Base-by-base conservation (phyloP, 371 early-diverging fungal species). In the Circinella umbellata region DNA sequence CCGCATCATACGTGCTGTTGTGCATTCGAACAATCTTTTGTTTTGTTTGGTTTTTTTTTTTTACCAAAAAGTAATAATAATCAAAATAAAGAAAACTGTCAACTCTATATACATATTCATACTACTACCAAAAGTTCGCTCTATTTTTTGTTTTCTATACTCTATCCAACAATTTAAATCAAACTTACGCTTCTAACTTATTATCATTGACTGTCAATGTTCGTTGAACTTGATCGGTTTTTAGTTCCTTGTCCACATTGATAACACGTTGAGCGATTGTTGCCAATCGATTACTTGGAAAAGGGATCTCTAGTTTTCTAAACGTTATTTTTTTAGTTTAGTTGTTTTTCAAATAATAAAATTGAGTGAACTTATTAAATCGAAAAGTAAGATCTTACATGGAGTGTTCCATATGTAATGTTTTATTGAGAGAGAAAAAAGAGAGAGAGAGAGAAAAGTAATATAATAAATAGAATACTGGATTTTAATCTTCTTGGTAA, bases 231-330 rank as follows among this genome's bases (percentile, higher is more conserved):
- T 85, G 85, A 66, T 79, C 78, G 20, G 73, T 72, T 51, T 80
- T 82, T 13, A 85, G 66, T 69, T 85, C 85, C 60, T 82, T 79
- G 70, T 85, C 85, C 0, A 85, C 85, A 60, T 69, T 73, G 49
- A 85, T 69, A 0, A 77, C 81, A 27, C 69, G 80, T 68, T 71
- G 69, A 11, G 85, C 85, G 48, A 85, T 75, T 7, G 63, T 71
- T 3, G 85, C 85, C 36, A 85, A 68, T 4, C 79, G 70, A 37
- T 73, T 74, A 20, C 68, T 78, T 18, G 81, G 66, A 68, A 85
- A 85, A 51, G 85, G 85, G 20, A 85, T 78, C 34, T 79, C 81
- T 57, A 85, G 48, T 15, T 77, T 68, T 38, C 85, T 84, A 61
- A 51, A n/a, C 15, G 4, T 42, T 17, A 1, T 48, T 46, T 8